Evolutionary conservation across 257 asterid genomes (phyloP).

Genomic region (Paulownia fortunei): DNA sequence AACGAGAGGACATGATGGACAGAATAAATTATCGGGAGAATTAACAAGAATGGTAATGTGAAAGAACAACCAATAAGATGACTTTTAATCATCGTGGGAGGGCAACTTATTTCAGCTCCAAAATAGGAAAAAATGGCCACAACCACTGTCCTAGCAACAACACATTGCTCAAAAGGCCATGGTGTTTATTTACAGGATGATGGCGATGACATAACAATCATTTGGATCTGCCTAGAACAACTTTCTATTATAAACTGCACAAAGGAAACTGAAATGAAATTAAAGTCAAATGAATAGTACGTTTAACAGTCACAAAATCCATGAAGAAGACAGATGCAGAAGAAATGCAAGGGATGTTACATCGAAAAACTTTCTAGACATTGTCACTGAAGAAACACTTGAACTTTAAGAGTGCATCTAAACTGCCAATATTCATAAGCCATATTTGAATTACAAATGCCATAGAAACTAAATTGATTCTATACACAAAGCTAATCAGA

Average conservation of each 20-base stretch:
- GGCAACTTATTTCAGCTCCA: too few species aligned
- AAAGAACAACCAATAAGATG: too few species aligned
- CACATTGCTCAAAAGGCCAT: not conserved
- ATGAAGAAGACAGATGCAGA: not conserved
- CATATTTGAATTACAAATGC: not conserved
- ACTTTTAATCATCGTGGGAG: too few species aligned
- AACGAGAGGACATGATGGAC: too few species aligned
- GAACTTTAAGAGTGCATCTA: not conserved
- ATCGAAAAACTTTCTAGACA: not conserved
- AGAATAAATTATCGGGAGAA: too few species aligned
- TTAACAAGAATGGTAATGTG: too few species aligned
- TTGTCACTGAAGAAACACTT: too few species aligned
- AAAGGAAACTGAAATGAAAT: not conserved
- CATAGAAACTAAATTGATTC: not conserved
- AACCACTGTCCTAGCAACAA: not conserved
- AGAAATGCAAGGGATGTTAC: not conserved
- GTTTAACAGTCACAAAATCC: not conserved
- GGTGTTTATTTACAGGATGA: not conserved
- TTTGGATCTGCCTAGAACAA: not conserved
- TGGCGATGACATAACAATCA: not conserved
- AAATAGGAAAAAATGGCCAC: not conserved
- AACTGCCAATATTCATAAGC: not conserved
- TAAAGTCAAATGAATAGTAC: not conserved
- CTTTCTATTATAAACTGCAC: not conserved
- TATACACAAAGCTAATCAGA: not conserved